Evolutionary conservation across 805 yeast genomes (phyloP).

Genomic region (Ogataea ganodermae): DNA sequence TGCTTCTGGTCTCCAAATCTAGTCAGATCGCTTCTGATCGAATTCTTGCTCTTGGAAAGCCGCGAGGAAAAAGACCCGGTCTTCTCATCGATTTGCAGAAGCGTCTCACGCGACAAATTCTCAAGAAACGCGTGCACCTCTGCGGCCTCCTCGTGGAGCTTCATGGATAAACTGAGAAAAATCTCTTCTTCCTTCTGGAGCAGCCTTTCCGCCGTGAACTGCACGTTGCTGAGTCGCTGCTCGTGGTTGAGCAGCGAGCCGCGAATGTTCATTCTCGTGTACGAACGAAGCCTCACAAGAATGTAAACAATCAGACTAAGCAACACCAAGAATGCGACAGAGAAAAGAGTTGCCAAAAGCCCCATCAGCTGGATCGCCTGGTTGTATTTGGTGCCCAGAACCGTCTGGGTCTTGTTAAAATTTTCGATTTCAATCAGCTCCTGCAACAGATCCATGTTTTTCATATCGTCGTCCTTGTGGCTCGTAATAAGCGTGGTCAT

Average conservation of each 20-base stretch:
- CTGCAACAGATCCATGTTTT: constrained; percentile 14
- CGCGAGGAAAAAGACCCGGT: constrained; percentile 10
- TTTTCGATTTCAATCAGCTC: constrained; percentile 22
- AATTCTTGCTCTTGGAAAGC: constrained; percentile 7
- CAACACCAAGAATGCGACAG: neutral
- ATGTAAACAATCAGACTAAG: constrained; percentile 3
- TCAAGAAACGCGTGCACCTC: constrained; percentile 10
- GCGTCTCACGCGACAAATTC: constrained; percentile 3
- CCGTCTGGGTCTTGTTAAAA: constrained; percentile 14
- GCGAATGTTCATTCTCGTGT: constrained; percentile 7
- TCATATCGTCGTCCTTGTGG: constrained; percentile 8
- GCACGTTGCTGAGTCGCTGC: constrained; percentile 15
- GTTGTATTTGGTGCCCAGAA: constrained; percentile 13
- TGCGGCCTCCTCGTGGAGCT: constrained; percentile 14
- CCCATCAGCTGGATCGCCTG: constrained; percentile 19
- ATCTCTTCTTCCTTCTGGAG: constrained; percentile 24
- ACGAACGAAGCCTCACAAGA: constrained; percentile 2
- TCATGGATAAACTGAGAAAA: constrained; percentile 11
- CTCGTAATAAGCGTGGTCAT: constrained; percentile 19
- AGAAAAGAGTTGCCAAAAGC: constrained; percentile 9
- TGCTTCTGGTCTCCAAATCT: constrained; percentile 12
- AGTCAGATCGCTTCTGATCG: constrained; percentile 14
- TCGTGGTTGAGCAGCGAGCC: constrained; percentile 13
- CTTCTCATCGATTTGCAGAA: constrained; percentile 12
- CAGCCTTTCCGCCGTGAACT: constrained; percentile 20